Conservation (phyloP, 1,284 basidiomycete genomes). For the Fistulinella staudtii region DNA sequence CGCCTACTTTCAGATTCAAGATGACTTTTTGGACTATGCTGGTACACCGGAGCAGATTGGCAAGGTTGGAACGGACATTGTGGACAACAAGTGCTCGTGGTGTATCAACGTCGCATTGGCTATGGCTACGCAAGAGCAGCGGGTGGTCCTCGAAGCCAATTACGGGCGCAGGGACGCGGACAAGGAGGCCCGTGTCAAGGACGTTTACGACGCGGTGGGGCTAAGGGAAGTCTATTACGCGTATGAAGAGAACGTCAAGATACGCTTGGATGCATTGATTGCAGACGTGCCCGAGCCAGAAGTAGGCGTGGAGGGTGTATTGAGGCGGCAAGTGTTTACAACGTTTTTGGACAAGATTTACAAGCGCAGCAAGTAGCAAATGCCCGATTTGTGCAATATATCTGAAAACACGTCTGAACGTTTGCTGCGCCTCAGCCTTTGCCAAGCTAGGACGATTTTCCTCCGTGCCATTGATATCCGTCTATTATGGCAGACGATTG, state of each 20-base stretch:
- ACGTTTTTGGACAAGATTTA: constrained; percentile 71
- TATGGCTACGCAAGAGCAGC: constrained; percentile 53
- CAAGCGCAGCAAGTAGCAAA: constrained; percentile 10
- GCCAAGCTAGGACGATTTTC: too few species aligned
- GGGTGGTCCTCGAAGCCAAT: constrained; percentile 63
- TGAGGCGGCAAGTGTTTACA: constrained; percentile 68
- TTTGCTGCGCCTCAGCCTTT: too few species aligned
- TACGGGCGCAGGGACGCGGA: constrained; percentile 79
- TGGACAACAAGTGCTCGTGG: constrained; percentile 99
- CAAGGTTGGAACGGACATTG: constrained; percentile 96
- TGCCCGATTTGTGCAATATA: too few species aligned
- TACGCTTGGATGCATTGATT: constrained; percentile 55
- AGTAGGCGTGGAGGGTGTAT: constrained; percentile 30
- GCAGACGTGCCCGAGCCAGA: constrained; percentile 51
- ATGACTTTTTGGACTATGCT: constrained; percentile 95
- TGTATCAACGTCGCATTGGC: constrained; percentile 87
- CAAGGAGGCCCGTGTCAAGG: constrained; percentile 63
- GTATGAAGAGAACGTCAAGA: constrained; percentile 69
- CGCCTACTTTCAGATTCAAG: constrained; percentile 99
- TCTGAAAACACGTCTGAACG: too few species aligned
- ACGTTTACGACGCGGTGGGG: constrained; percentile 50
- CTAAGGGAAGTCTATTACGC: constrained; percentile 54
- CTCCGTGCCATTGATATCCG: too few species aligned
- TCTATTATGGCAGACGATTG: too few species aligned
- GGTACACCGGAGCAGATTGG: constrained; percentile 91